A percentile compares a stretch with the other conserved stretches of the same genome.
These are phyloP conservation scores for Dactylonectria estremocensis DNA, from an alignment of 2,329 filamentous ascomycete genomes.

Conservation along the genomic window DNA sequence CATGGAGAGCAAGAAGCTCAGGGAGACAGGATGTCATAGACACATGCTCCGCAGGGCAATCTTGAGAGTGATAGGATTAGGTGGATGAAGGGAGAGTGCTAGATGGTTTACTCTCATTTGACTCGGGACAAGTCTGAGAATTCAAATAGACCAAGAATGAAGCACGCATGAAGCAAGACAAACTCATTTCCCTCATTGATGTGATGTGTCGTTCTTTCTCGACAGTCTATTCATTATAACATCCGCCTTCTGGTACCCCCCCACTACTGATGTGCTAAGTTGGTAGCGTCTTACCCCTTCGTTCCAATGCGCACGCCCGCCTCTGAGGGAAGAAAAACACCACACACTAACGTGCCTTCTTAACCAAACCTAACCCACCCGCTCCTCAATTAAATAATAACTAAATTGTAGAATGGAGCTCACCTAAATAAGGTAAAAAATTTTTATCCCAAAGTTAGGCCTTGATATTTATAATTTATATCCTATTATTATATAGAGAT, in stretches of 20 bases:
- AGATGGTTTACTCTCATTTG: slow-evolving; percentile 24
- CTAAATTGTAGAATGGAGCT: too few relatives aligned
- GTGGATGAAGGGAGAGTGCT: slow-evolving; percentile 1
- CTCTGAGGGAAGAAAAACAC: too few relatives aligned
- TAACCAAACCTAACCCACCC: too few relatives aligned
- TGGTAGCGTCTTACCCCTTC: too few relatives aligned
- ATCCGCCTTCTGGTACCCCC: not conserved
- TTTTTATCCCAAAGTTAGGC: too few relatives aligned
- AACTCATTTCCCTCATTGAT: not conserved
- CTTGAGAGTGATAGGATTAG: slow-evolving; percentile 13
- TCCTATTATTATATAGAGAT: not conserved
- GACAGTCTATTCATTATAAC: not conserved
- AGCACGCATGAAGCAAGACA: slow-evolving; percentile 32
- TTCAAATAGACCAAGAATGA: slow-evolving; percentile 36
- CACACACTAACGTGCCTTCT: too few relatives aligned
- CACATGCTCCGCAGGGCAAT: slow-evolving; percentile 35
- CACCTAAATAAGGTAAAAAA: too few relatives aligned
- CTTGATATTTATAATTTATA: too few relatives aligned
- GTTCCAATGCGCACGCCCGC: too few relatives aligned
- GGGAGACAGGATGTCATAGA: slow-evolving; percentile 31
- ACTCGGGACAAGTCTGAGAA: slow-evolving; percentile 22
- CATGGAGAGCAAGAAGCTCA: not conserved
- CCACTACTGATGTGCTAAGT: too few relatives aligned
- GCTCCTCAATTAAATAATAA: too few relatives aligned
- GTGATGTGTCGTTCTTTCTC: not conserved